Evolutionary conservation across 2,329 filamentous ascomycete genomes (phyloP).

Genomic region (Trichoderma harzianum): DNA sequence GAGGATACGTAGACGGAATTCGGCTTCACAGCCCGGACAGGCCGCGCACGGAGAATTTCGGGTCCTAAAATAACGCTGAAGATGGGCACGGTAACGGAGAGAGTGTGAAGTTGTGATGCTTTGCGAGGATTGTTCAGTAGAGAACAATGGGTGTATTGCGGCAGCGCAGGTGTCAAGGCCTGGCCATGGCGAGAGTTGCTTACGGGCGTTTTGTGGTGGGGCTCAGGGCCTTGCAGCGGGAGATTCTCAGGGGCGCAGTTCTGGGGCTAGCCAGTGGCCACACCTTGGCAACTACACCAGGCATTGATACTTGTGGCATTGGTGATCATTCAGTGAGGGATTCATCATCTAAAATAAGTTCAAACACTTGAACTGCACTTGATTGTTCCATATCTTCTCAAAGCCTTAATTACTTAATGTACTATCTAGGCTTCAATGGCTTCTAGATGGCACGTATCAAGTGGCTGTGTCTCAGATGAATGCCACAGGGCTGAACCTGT

Average conservation of each 20-base stretch:
- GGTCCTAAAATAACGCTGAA: background rate
- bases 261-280: constrained; percentile 2
- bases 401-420: background rate
- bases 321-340: background rate
- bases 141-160: background rate
- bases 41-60: background rate
- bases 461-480: background rate
- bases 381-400: constrained; percentile 24
- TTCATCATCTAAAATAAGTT: background rate
- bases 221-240: background rate
- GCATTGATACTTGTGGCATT: background rate
- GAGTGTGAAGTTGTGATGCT: background rate
- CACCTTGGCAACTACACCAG: background rate
- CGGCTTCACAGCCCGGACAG: background rate
- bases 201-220: background rate
- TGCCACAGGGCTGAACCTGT: background rate
- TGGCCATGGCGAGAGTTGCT: background rate
- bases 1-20: background rate
- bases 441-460: background rate
- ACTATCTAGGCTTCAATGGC: background rate
- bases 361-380: background rate
- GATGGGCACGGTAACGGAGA: background rate
- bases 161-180: background rate
- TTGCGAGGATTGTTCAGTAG: background rate
- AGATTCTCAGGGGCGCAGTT: background rate